Conservation (phyloP, 345 rosid genomes). For the Stellera chamaejasme region DNA sequence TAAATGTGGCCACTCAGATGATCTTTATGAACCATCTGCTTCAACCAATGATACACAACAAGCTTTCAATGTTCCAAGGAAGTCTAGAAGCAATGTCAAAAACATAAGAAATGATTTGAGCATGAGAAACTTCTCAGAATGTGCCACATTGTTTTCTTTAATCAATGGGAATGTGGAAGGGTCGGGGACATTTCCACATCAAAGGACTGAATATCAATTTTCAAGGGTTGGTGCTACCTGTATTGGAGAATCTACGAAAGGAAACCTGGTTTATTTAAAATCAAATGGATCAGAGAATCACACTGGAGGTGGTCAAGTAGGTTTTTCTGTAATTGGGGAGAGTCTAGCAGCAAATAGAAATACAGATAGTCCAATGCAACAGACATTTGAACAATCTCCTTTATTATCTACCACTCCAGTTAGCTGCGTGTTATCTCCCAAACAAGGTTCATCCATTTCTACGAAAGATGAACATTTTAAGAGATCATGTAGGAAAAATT, state of each 20-base stretch:
- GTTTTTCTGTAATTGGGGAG: constrained; percentile 14
- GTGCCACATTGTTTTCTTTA: constrained; percentile 2
- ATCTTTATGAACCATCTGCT: constrained; percentile 3
- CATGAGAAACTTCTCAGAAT: constrained; percentile 14
- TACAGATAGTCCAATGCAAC: constrained; percentile 15
- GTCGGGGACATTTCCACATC: neutral
- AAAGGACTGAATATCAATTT: constrained; percentile 10
- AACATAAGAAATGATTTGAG: constrained; percentile 18
- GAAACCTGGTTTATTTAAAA: constrained; percentile 5
- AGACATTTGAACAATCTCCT: constrained; percentile 20
- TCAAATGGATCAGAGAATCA: constrained; percentile 2
- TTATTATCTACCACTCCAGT: constrained; percentile 23
- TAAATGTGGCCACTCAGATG: neutral
- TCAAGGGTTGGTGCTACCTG: constrained; percentile 3
- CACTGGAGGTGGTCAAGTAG: constrained; percentile 8
- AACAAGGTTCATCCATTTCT: constrained; percentile 69
- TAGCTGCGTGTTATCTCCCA: constrained; percentile 30
- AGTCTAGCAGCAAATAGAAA: constrained; percentile 14
- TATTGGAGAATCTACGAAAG: constrained; percentile 8
- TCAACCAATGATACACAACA: constrained; percentile 9
- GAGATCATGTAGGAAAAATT: constrained; percentile 50
- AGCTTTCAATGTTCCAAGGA: constrained; percentile 8
- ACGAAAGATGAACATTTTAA: constrained; percentile 57
- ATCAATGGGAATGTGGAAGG: constrained; percentile 10
- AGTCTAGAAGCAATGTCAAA: constrained; percentile 18